Base-by-base conservation (phyloP, 2,329 filamentous ascomycete species). In the Penicillium crustosum region DNA sequence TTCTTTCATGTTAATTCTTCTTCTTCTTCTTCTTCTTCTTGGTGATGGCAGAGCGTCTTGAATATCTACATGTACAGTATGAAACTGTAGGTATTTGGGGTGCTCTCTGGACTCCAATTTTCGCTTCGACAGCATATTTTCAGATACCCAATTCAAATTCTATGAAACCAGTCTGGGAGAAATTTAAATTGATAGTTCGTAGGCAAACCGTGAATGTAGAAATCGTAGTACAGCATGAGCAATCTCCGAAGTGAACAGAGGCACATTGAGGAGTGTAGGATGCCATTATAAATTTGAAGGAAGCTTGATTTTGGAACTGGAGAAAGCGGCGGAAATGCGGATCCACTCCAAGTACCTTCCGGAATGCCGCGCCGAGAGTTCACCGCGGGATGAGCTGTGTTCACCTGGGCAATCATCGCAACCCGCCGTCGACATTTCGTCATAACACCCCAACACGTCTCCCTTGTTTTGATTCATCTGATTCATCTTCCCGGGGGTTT, bases 71-170 rank as follows among this genome's bases (percentile, higher is more conserved):
- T 38, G n/a, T 38, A 52, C n/a, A 35, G 9, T 33, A 23, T 21
- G 6, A n/a, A n/a, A 36, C 4, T 13, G 2, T 47, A 39, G 23
- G 15, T 38, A 29, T 25, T 4, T 17, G n/a, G 13, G 13, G 19
- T 39, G 1, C 21, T 39, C 25, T 54, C 35, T 23, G 4, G 13
- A 27, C 5, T 36, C 25, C 43, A 42, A 10, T 36, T 29, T 42
- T 35, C 19, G 35, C 2, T 52, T 43, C 21, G n/a, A 25, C 43
- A 54, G 43, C 35, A 36, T 51, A 21, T 21, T 39, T 33, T 33
- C 25, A 56, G 59, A 64, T 63, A 64, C 62, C 61, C 62, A 36
- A 57, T 42, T 36, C 19, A 48, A 39, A 29, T 17, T 17, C 19
- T 6, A n/a, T 38, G n/a, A 49, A 15, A 41, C 36, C 19, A 35